Conservation (phyloP, 2,329 filamentous ascomycete genomes). For the Myriosclerotinia curreyana region DNA sequence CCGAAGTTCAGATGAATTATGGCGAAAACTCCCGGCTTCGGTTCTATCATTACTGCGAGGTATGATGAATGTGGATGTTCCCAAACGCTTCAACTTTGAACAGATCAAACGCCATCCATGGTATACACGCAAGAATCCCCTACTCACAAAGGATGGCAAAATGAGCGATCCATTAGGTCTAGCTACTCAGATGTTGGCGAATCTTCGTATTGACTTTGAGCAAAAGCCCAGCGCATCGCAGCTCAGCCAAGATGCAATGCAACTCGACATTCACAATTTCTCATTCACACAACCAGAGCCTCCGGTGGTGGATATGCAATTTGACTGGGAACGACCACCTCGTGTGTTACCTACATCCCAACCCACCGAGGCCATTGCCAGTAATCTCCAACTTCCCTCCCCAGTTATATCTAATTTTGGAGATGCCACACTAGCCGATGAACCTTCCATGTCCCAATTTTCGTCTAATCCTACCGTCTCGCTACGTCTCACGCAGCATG, state of each 20-base stretch:
- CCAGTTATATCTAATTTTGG: not conserved
- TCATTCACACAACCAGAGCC: slow-evolving; percentile 85
- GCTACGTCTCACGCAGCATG: slow-evolving; percentile 82
- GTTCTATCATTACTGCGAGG: slow-evolving; percentile 81
- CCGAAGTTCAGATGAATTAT: slow-evolving; percentile 80
- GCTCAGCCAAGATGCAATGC: slow-evolving; percentile 57
- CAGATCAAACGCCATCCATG: slow-evolving; percentile 89
- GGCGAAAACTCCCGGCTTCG: slow-evolving; percentile 71
- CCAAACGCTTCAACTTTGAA: slow-evolving; percentile 76
- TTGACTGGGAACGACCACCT: slow-evolving; percentile 81
- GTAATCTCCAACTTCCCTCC: slow-evolving; percentile 48
- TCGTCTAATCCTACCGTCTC: slow-evolving; percentile 74
- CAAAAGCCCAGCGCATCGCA: slow-evolving; percentile 53
- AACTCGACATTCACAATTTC: slow-evolving; percentile 61
- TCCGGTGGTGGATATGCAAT: slow-evolving; percentile 68
- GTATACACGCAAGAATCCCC: slow-evolving; percentile 81
- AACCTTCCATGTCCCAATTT: slow-evolving; percentile 86
- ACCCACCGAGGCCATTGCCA: slow-evolving; percentile 43
- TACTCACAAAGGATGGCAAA: slow-evolving; percentile 70
- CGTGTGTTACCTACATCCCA: slow-evolving; percentile 43
- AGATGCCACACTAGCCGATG: slow-evolving; percentile 64
- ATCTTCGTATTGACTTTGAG: slow-evolving; percentile 82
- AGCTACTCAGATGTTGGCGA: slow-evolving; percentile 93
- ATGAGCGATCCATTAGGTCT: slow-evolving; percentile 76
- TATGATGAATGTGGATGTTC: slow-evolving; percentile 82